These are phyloP conservation scores for Logfia minima DNA, from an alignment of 129 eudicot species.

Conservation along the genomic window DNA sequence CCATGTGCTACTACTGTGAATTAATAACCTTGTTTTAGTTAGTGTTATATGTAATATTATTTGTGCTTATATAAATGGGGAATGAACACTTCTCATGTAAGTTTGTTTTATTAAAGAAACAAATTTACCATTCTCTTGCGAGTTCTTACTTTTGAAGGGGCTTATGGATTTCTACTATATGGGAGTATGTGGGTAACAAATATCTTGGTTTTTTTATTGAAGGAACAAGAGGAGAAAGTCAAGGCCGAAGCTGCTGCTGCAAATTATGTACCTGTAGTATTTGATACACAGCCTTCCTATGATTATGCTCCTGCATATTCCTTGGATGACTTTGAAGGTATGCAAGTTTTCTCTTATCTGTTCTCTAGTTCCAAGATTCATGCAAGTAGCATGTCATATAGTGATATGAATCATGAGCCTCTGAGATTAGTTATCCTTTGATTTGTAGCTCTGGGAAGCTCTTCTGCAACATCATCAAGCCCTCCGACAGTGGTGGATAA, in stretches of 20 bases:
- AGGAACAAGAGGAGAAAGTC: slow-evolving; percentile 75
- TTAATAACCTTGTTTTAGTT: neutral
- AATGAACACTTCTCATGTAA: neutral
- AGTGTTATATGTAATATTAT: neutral
- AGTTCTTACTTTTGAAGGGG: neutral
- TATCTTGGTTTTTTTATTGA: slow-evolving; percentile 23
- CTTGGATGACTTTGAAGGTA: slow-evolving; percentile 97
- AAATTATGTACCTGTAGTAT: slow-evolving; percentile 38
- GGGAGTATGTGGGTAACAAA: neutral
- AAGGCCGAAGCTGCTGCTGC: slow-evolving; percentile 82
- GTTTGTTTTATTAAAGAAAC: neutral
- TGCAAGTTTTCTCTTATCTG: neutral
- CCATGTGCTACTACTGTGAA: slow-evolving; percentile 8
- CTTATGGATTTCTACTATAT: neutral
- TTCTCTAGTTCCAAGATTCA: neutral
- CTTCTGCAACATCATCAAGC: slow-evolving; percentile 56
- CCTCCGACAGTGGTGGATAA: slow-evolving; percentile 62
- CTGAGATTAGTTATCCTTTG: neutral
- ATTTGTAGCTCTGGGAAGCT: slow-evolving; percentile 71
- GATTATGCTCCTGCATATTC: slow-evolving; percentile 61
- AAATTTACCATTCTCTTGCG: neutral
- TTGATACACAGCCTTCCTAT: slow-evolving; percentile 39
- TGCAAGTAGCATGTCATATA: neutral
- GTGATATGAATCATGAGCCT: neutral
- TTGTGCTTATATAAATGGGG: neutral